These are phyloP conservation scores for Aspergillus fructus DNA, from an alignment of 2,329 filamentous ascomycete genomes.

Conservation along the genomic window DNA sequence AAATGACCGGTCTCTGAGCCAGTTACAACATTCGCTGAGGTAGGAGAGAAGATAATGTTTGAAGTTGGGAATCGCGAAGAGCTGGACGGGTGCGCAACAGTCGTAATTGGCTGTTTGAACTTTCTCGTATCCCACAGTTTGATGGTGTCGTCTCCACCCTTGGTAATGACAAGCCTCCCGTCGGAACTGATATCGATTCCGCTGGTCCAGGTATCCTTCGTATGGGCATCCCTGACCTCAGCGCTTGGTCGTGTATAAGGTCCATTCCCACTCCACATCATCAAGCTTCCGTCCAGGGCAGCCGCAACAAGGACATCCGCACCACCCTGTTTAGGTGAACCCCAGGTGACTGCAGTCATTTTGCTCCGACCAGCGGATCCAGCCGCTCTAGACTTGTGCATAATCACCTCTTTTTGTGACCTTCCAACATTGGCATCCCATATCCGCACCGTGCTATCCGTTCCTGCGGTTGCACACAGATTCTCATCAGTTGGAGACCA, in stretches of 20 bases:
- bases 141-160: slow-evolving; percentile 87
- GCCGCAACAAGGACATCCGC: slow-evolving; percentile 77
- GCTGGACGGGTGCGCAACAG: slow-evolving; percentile 74
- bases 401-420: slow-evolving; percentile 87
- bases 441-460: slow-evolving; percentile 91
- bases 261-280: slow-evolving; percentile 89
- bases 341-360: slow-evolving; percentile 93
- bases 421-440: slow-evolving; percentile 95
- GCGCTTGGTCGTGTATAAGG: slow-evolving; percentile 78
- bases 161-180: slow-evolving; percentile 83
- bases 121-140: slow-evolving; percentile 97
- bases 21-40: slow-evolving; percentile 79
- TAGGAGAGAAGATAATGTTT: slow-evolving; percentile 87
- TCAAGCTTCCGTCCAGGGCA: slow-evolving; percentile 82
- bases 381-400: slow-evolving; percentile 89
- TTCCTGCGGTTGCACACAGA: slow-evolving; percentile 83
- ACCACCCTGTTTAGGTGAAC: slow-evolving; percentile 70
- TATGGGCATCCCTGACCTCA: slow-evolving; percentile 82
- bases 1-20: slow-evolving; percentile 83
- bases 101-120: slow-evolving; percentile 85
- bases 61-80: slow-evolving; percentile 79
- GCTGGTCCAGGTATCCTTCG: slow-evolving; percentile 81
- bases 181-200: slow-evolving; percentile 89
- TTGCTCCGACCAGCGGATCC: slow-evolving; percentile 86
- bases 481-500: slow-evolving; percentile 90